phyloP scores from a whole-genome alignment of 2,329 filamentous ascomycete genomes.

The Alternaria ethzedia region DNA sequence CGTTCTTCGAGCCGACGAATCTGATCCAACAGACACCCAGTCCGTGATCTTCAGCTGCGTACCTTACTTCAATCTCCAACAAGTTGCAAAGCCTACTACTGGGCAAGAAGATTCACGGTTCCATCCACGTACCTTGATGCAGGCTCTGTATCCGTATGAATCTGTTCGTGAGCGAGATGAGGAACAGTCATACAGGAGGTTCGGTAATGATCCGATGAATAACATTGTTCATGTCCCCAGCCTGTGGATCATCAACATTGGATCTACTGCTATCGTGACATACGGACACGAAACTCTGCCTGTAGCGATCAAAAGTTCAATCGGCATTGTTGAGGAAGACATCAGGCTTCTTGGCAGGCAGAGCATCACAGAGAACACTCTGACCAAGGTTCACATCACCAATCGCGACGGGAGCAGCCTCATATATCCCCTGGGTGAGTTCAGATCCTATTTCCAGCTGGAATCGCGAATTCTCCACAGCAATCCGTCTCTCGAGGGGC shows the following conservation, averaged over 20 bases:
- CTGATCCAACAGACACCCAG: slow-evolving; percentile 18
- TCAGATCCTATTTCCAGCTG: slow-evolving; percentile 39
- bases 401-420: slow-evolving; percentile 29
- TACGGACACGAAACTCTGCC: slow-evolving; percentile 32
- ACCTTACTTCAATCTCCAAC: slow-evolving; percentile 33
- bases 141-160: slow-evolving; percentile 42
- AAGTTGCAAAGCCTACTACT: neutral
- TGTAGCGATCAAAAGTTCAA: slow-evolving; percentile 34
- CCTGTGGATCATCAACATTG: slow-evolving; percentile 43
- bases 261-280: slow-evolving; percentile 31
- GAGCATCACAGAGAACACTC: neutral
- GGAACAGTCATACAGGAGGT: slow-evolving; percentile 39
- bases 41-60: slow-evolving; percentile 41
- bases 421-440: slow-evolving; percentile 28
- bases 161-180: slow-evolving; percentile 36
- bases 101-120: slow-evolving; percentile 17
- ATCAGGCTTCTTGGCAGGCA: slow-evolving; percentile 12
- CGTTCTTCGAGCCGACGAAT: slow-evolving; percentile 38
- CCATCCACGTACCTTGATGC: slow-evolving; percentile 36
- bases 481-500: neutral
- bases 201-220: slow-evolving; percentile 20
- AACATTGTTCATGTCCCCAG: slow-evolving; percentile 37
- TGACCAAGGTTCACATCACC: slow-evolving; percentile 27
- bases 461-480: slow-evolving; percentile 36
- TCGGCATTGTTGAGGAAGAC: slow-evolving; percentile 30